phyloP scores from a whole-genome alignment of 108 stramenopile genomes.

The Skeletonema tropicum region DNA sequence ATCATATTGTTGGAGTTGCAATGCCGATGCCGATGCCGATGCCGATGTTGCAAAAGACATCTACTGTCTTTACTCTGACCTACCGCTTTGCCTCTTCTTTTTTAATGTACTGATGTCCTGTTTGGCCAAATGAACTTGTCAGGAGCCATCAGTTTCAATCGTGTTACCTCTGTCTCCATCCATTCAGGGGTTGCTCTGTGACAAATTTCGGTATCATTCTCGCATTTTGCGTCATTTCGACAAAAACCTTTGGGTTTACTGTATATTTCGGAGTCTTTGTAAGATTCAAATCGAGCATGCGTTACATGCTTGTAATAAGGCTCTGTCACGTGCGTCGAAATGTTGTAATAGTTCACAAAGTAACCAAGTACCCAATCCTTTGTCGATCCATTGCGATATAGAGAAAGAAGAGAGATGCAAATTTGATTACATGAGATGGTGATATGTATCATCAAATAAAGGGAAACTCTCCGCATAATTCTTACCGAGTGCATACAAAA shows the following conservation, averaged over 20 bases:
- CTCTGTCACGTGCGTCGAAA: conserved; percentile 29
- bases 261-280: conserved; percentile 32
- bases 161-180: conserved; percentile 15
- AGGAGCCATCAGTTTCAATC: conserved; percentile 21
- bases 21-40: too few relatives aligned
- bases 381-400: neutral
- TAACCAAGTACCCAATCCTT: conserved; percentile 48
- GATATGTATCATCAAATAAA: too few relatives aligned
- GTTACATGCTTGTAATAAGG: conserved; percentile 16
- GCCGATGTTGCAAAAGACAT: too few relatives aligned
- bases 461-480: neutral
- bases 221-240: conserved; percentile 22
- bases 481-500: conserved; percentile 29
- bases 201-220: conserved; percentile 19
- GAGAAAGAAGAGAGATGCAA: neutral
- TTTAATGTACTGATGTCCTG: too few relatives aligned
- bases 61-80: too few relatives aligned
- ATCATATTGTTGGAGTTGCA: too few relatives aligned
- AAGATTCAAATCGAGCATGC: conserved; percentile 26
- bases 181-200: conserved; percentile 25
- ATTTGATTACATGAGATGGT: neutral
- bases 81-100: too few relatives aligned
- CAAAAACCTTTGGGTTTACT: conserved; percentile 11
- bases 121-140: neutral
- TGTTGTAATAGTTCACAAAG: conserved; percentile 44